Conservation (phyloP, 371 early-diverging fungal genomes). For the Rhizomucor miehei region DNA sequence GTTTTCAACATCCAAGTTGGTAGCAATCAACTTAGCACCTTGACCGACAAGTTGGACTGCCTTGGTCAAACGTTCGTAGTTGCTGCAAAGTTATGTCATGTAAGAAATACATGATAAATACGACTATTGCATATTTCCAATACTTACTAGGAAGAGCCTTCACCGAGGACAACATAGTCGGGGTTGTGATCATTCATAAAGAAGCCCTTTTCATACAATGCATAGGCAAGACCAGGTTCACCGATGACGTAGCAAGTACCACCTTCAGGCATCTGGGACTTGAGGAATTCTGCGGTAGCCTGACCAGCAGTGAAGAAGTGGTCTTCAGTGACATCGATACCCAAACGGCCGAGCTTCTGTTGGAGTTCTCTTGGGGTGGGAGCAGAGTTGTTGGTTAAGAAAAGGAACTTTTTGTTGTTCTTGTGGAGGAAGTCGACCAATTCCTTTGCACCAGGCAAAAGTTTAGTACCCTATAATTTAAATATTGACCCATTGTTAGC, state of each 20-base stretch:
- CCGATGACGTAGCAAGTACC: constrained; percentile 63
- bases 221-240: constrained; percentile 64
- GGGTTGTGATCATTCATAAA: constrained; percentile 65
- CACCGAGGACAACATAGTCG: constrained; percentile 66
- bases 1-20: constrained; percentile 67
- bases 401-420: constrained; percentile 63
- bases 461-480: constrained; percentile 42
- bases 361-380: constrained; percentile 67
- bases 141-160: constrained; percentile 45
- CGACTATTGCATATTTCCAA: background rate
- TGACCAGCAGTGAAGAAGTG: constrained; percentile 68
- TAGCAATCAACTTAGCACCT: constrained; percentile 62
- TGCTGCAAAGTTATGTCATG: constrained; percentile 80
- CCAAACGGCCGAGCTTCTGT: constrained; percentile 57
- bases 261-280: constrained; percentile 59
- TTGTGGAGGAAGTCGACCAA: constrained; percentile 59
- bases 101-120: background rate
- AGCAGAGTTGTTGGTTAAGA: constrained; percentile 70
- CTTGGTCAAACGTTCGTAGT: constrained; percentile 62
- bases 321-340: constrained; percentile 57
- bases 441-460: constrained; percentile 62
- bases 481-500: no score
- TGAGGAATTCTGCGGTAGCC: constrained; percentile 63
- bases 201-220: constrained; percentile 67
- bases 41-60: constrained; percentile 58